Evolutionary conservation across 78 protist species (phyloP).

Genomic region (Speleostelium caveatum): DNA sequence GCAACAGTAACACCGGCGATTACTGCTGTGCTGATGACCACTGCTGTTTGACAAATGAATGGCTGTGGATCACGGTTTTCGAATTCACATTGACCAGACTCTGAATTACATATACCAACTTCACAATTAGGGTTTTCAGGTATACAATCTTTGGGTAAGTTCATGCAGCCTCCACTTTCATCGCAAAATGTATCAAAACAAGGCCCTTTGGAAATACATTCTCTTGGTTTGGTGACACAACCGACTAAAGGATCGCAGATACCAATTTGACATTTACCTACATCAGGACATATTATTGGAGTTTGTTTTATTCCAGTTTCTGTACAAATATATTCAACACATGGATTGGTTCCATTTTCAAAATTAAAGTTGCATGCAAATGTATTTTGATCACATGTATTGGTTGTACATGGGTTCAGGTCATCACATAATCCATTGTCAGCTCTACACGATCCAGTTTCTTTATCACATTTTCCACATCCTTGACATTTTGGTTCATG

Average conservation of each 20-base stretch:
- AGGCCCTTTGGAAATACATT: background rate
- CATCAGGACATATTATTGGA: conserved; percentile 2
- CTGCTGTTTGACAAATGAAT: conserved; percentile 19
- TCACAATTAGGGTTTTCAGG: background rate
- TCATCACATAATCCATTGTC: background rate
- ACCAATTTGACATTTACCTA: background rate
- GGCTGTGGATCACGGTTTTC: conserved; percentile 1
- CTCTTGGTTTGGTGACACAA: background rate
- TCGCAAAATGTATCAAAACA: conserved; percentile 4
- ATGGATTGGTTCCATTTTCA: background rate
- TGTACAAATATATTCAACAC: background rate
- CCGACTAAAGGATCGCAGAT: background rate
- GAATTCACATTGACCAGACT: background rate
- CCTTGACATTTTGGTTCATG: background rate
- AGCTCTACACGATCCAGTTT: background rate
- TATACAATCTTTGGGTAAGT: background rate
- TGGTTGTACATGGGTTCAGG: conserved; percentile 12
- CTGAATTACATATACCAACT: conserved; percentile 7
- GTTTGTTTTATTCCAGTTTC: background rate
- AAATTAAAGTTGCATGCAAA: background rate
- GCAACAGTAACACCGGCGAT: conserved; percentile 42
- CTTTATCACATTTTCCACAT: background rate
- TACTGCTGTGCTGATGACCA: conserved; percentile 8
- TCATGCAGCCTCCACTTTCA: background rate
- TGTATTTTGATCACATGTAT: background rate